Percentiles rank a stretch among this genome's conserved stretches.
Evolutionary conservation across 768 basidiomycete species (phyloP).

Genomic region (Rhodotorula graminis): DNA sequence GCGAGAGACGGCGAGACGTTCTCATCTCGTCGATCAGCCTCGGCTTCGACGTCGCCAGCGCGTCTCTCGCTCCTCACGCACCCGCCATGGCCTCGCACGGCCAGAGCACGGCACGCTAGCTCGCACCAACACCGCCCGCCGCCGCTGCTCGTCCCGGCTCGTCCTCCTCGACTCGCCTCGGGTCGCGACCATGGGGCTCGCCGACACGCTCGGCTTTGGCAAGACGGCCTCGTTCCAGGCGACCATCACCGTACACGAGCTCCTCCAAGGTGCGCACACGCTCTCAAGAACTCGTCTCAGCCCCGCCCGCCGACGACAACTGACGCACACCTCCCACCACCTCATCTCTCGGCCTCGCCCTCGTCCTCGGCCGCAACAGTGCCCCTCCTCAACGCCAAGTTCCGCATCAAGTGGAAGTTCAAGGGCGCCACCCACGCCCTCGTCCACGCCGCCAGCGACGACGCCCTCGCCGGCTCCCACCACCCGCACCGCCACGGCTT

Average conservation of each 20-base stretch:
- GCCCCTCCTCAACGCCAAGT: constrained; percentile 39
- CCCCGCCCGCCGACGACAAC: not conserved
- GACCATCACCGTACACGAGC: constrained; percentile 29
- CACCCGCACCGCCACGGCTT: not conserved
- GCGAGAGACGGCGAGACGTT: too few relatives aligned
- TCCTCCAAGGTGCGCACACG: constrained; percentile 10
- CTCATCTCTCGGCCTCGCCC: not conserved
- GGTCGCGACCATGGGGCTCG: constrained; percentile 1
- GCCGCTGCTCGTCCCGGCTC: not conserved
- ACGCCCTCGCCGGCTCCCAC: not conserved
- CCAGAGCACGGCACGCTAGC: too few relatives aligned
- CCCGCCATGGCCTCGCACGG: too few relatives aligned
- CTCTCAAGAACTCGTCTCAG: not conserved
- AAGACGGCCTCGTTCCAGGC: constrained; percentile 30
- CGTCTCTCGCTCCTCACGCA: too few relatives aligned
- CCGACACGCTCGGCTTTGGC: constrained; percentile 19
- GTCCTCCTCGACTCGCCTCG: not conserved
- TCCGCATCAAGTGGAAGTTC: constrained; percentile 42
- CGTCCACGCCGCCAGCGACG: not conserved
- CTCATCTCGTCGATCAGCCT: too few relatives aligned
- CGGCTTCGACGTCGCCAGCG: too few relatives aligned
- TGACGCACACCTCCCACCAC: constrained; percentile 3
- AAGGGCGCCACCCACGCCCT: constrained; percentile 24
- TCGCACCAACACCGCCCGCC: too few relatives aligned
- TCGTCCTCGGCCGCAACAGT: not conserved